Evolutionary conservation across 345 rosid genomes (phyloP), one percentile per base, ranked within the genome.

Genomic region (Atalantia buxifolia): DNA sequence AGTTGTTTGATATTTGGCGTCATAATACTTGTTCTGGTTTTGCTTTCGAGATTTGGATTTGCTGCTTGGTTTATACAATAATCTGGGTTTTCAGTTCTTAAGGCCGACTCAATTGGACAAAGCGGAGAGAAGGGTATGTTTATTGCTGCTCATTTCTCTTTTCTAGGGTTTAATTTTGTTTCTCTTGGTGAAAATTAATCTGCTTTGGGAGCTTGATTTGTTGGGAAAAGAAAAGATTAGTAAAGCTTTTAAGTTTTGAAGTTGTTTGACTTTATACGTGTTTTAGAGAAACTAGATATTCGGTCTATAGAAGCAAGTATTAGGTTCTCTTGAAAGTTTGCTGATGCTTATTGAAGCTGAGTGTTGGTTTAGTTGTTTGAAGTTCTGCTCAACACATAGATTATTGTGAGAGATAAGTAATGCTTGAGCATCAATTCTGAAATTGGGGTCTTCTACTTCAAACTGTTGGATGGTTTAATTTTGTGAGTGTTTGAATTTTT

Each of bases 381-480:
- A 21, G 67, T 63, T 78, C 30, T 69, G 35, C 35, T 1, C 57
- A 9, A 27, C 24, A 22, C 55, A 67, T 50, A 50, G 60, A 33
- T 72, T 72, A 55, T 24, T 60, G 50, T 66, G 68, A 71, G 62
- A 74, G 62, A 66, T 21, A 62, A 14, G 48, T 69, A 27, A 33
- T 68, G 31, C 30, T 28, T 71, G 40, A 40, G 65, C 71, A 53
- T 73, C 76, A 53, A 61, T 10, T 56, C 71, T 73, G 65, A 78
- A 66, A 66, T 48, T 77, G 24, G 59, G 55, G 55, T 60, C 40
- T 67, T 35, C 19, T 70, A 12, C 65, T 66, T 73, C 62, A 75
- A 78, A 69, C 33, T 55, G 67, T 71, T 76, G 21, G 21, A 63
- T 82, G 77, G 48, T 67, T 76, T 72, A 79, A 42, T 36, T 22